phyloP scores from a whole-genome alignment of 331 rosid species.

The Quercus phellos region DNA sequence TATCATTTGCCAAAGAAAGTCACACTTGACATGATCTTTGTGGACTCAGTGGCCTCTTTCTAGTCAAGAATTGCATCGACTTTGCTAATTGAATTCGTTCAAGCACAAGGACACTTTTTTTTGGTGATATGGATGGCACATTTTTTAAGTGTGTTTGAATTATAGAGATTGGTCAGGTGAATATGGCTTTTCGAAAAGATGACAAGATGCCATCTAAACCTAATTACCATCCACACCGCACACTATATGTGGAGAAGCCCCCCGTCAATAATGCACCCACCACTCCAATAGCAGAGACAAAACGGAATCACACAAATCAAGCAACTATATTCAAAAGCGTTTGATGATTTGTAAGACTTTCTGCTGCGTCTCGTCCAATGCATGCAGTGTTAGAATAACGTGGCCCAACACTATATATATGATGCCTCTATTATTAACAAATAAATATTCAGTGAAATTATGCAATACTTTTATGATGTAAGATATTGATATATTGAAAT shows the following conservation, averaged over 20 bases:
- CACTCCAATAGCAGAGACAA: background rate
- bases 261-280: no score
- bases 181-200: slow-evolving; percentile 1
- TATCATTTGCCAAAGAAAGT: slow-evolving; percentile 2
- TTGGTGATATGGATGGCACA: slow-evolving; percentile 21
- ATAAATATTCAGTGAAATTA: no score
- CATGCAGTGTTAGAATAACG: background rate
- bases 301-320: background rate
- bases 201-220: slow-evolving; percentile 9
- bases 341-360: background rate
- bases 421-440: no score
- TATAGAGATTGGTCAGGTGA: background rate
- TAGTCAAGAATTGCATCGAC: slow-evolving; percentile 3
- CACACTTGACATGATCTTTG: slow-evolving; percentile 15
- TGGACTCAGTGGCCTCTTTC: background rate
- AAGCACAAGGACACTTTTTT: slow-evolving; percentile 18
- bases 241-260: background rate
- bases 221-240: slow-evolving; percentile 1
- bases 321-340: background rate
- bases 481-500: no score
- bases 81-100: slow-evolving; percentile 11
- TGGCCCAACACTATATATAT: no score
- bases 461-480: no score
- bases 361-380: background rate
- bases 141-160: slow-evolving; percentile 16